Base-by-base conservation (phyloP, 768 basidiomycete genomes). In the Piloderma croceum region DNA sequence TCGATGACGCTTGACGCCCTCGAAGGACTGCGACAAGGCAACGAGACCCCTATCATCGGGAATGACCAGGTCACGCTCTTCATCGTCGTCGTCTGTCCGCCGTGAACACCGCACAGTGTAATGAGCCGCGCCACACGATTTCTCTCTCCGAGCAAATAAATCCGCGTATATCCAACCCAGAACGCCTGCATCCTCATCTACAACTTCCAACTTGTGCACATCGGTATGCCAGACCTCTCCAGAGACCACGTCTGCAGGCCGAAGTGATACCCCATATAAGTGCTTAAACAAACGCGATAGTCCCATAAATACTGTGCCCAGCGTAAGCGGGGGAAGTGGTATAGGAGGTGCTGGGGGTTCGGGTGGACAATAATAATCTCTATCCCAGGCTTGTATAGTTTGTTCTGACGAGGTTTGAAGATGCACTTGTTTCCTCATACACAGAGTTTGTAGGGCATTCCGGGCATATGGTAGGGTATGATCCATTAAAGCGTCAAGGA, bases 131-230 rank as follows among this genome's bases (percentile, higher is more conserved):
- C 92, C 90, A 34, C 79, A 77, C 4, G 87, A 76, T 62, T 99
- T 99, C 9, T 89, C 90, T 22, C 70, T 66, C 31, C 96, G 70
- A 2, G 80, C 74, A 59, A 92, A 96, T 15, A 98, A 69, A 61
- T 99, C 96, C 7, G 89, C 83, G 56, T 93, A 99, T 58, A 99
- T 86, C 77, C 89, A 90, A 1, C 96, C 96, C 38, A 99, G 79
- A 19, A 88, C 60, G 0, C 92, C 93, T 47, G 76, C 77, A 11
- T 81, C 71, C 52, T 97, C 90, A 57, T 97, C 92, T 13, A 97
- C 72, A 3, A 99, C 94, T 55, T 93, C 86, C 20, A 99, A 68
- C 62, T 97, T 94, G 45, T 85, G 81, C 3, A 98, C 90, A 42
- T 90, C 82, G 0, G 71, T 42, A 55, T 92, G 83, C 93, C 94